These are phyloP conservation scores for peach (Prunus persica) DNA, from an alignment of 306 rosid genomes.

Conservation along the genomic window DNA sequence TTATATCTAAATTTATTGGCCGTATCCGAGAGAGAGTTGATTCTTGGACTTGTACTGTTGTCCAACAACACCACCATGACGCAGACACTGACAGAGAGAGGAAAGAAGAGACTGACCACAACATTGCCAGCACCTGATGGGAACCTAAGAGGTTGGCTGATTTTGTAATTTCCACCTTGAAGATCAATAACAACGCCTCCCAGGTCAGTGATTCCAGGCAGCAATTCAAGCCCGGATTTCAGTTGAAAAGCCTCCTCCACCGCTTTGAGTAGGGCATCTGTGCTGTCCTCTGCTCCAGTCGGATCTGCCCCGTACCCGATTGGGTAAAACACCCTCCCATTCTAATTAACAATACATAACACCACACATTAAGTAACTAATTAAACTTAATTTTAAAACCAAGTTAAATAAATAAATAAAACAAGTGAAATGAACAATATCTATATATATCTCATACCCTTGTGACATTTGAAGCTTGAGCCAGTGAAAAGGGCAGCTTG, in stretches of 20 bases:
- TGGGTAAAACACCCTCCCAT: conserved; percentile 46
- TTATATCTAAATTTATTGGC: too few species aligned
- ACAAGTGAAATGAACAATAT: background rate
- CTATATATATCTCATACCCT: conserved; percentile 14
- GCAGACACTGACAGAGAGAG: background rate
- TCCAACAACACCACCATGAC: background rate
- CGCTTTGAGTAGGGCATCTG: conserved; percentile 39
- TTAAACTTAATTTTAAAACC: background rate
- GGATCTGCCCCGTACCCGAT: conserved; percentile 70
- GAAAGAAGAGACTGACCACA: conserved; percentile 41
- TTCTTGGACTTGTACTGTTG: background rate
- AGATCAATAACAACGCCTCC: conserved; percentile 65
- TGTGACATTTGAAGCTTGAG: conserved; percentile 32
- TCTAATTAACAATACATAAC: conserved; percentile 15
- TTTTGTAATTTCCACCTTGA: conserved; percentile 57
- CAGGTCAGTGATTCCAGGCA: conserved; percentile 48
- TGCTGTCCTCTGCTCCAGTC: conserved; percentile 48
- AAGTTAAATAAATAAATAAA: too few species aligned
- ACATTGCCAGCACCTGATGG: conserved; percentile 58
- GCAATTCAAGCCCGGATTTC: conserved; percentile 38
- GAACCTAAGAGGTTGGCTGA: conserved; percentile 49
- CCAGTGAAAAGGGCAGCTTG: conserved; percentile 10
- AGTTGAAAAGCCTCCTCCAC: conserved; percentile 42
- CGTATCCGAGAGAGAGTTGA: background rate
- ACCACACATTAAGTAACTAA: background rate